A percentile compares a stretch with the other conserved stretches of the same genome.
Conservation (phyloP, 441 rosid species). For the Pelargonium citronellum region DNA sequence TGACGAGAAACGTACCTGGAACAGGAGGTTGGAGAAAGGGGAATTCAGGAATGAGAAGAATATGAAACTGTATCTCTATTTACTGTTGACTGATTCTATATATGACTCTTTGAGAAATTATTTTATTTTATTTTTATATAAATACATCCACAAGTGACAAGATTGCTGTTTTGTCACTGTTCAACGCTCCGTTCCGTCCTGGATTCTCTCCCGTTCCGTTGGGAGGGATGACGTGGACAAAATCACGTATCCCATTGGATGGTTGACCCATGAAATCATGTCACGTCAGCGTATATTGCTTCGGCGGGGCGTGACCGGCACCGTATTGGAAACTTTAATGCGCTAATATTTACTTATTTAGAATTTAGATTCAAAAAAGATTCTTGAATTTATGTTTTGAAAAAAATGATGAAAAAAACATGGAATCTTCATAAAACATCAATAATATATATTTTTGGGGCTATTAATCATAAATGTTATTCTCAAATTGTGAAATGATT, state of each 20-base stretch:
- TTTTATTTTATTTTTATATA: not conserved
- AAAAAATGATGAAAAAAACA: too few relatives aligned
- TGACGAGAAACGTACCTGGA: not conserved
- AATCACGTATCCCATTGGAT: not conserved
- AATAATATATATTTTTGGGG: too few relatives aligned
- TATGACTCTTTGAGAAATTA: not conserved
- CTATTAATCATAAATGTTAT: too few relatives aligned
- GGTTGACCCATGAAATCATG: not conserved
- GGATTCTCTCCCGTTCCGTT: not conserved
- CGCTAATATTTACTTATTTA: too few relatives aligned
- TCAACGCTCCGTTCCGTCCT: conserved; percentile 1
- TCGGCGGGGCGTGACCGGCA: too few relatives aligned
- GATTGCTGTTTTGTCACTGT: not conserved
- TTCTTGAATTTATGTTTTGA: too few relatives aligned
- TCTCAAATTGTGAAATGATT: too few relatives aligned
- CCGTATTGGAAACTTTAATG: too few relatives aligned
- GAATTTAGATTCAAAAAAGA: too few relatives aligned
- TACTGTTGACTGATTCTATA: not conserved
- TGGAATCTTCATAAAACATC: too few relatives aligned
- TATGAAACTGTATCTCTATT: not conserved
- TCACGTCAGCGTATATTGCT: not conserved
- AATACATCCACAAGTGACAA: not conserved
- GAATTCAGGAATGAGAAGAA: not conserved
- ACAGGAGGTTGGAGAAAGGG: not conserved
- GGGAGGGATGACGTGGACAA: not conserved